phyloP scores from a whole-genome alignment of 306 rosid genomes.

The Cucurbita argyrosperma region DNA sequence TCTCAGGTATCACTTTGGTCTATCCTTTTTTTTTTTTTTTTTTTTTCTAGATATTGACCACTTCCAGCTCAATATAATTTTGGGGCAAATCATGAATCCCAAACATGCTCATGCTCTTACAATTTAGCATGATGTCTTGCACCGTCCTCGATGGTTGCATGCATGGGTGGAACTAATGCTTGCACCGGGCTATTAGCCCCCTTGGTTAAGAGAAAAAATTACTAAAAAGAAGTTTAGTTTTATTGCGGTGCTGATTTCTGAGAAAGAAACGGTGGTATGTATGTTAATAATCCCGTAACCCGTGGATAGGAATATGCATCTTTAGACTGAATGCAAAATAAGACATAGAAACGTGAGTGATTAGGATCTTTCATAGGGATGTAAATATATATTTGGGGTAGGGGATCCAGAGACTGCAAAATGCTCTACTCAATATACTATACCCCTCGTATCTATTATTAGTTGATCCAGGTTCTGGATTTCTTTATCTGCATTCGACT shows the following conservation, averaged over 20 bases:
- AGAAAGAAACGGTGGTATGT: background rate
- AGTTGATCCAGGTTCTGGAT: background rate
- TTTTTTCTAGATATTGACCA: background rate
- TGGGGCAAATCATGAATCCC: background rate
- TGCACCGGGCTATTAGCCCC: background rate
- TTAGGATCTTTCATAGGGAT: background rate
- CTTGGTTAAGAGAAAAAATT: background rate
- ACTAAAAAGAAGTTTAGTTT: background rate
- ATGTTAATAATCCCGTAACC: background rate
- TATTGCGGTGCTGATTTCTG: background rate
- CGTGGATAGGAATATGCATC: background rate
- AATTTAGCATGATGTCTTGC: background rate
- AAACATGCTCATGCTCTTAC: background rate
- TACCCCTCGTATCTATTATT: background rate
- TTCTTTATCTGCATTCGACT: background rate
- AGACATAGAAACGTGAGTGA: background rate
- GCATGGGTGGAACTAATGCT: background rate
- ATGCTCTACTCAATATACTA: background rate
- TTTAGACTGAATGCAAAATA: background rate
- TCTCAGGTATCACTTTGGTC: slow-evolving; percentile 25
- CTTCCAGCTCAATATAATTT: background rate
- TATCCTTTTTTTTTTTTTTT: background rate
- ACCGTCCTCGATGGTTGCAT: background rate
- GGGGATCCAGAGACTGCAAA: background rate
- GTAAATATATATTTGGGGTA: background rate